phyloP scores from a whole-genome alignment of 345 rosid genomes.

The Pistacia vera region DNA sequence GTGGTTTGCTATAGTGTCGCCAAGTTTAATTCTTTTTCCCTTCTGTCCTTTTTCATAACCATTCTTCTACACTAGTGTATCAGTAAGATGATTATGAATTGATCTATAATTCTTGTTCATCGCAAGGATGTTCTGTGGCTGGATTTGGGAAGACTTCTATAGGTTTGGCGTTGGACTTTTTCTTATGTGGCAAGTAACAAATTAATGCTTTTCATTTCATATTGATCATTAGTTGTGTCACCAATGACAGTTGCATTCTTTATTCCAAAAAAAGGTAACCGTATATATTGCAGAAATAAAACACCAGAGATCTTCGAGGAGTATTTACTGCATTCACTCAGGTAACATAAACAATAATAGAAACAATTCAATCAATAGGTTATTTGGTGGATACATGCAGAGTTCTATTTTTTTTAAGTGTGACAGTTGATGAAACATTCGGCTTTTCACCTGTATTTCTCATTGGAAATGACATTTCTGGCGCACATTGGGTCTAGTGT shows the following conservation, averaged over 20 bases:
- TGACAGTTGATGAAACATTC: conserved; percentile 28
- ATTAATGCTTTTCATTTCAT: neutral
- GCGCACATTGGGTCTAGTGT: conserved; percentile 36
- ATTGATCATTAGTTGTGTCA: neutral
- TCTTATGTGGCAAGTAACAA: conserved; percentile 43
- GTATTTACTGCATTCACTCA: conserved; percentile 23
- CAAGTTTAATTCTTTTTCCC: conserved; percentile 30
- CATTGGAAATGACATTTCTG: conserved; percentile 35
- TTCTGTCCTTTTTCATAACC: neutral
- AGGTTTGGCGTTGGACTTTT: conserved; percentile 46
- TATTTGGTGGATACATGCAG: neutral
- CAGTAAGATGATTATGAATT: no score
- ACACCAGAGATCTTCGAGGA: conserved; percentile 37
- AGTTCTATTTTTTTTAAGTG: neutral
- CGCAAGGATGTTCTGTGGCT: conserved; percentile 40
- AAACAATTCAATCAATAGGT: neutral
- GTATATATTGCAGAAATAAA: conserved; percentile 51
- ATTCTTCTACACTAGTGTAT: no score
- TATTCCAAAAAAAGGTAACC: conserved; percentile 28
- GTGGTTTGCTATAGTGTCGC: conserved; percentile 60
- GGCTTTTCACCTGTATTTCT: conserved; percentile 31
- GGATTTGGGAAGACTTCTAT: conserved; percentile 43
- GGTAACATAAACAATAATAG: conserved; percentile 17
- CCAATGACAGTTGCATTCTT: neutral
- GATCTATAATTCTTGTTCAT: conserved; percentile 7